phyloP scores from a whole-genome alignment of 495 filamentous ascomycete species.

The Neurospora sp. region DNA sequence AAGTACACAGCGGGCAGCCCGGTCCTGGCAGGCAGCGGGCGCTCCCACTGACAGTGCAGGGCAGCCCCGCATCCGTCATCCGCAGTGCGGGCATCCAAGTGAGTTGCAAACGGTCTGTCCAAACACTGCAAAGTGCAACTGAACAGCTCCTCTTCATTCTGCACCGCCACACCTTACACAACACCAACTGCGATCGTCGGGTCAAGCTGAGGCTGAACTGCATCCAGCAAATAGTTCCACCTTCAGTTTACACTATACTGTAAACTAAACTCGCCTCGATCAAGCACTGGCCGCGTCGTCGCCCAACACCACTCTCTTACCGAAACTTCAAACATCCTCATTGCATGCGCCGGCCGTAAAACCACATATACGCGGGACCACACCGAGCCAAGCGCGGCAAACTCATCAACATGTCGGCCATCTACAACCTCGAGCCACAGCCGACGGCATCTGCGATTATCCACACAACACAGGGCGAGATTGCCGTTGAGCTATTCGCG shows the following conservation, averaged over 20 bases:
- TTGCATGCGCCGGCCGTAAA: background rate
- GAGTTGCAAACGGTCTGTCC: background rate
- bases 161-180: background rate
- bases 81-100: background rate
- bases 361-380: background rate
- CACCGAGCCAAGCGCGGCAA: background rate
- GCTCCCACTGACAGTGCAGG: background rate
- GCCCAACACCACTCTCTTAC: background rate
- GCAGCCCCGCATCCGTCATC: background rate
- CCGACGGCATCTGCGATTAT: constrained; percentile 84
- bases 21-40: background rate
- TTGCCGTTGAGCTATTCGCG: constrained; percentile 85
- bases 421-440: constrained; percentile 91
- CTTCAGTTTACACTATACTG: background rate
- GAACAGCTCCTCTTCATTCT: background rate
- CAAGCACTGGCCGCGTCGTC: background rate
- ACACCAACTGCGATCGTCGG: background rate
- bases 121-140: background rate
- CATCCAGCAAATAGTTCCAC: background rate
- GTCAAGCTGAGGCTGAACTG: background rate
- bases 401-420: constrained; percentile 54
- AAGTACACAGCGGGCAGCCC: background rate
- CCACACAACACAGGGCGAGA: constrained; percentile 78
- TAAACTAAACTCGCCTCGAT: background rate
- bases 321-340: background rate